Evolutionary conservation across 2,329 filamentous ascomycete genomes (phyloP).

Genomic region (Fusarium sublunatum): DNA sequence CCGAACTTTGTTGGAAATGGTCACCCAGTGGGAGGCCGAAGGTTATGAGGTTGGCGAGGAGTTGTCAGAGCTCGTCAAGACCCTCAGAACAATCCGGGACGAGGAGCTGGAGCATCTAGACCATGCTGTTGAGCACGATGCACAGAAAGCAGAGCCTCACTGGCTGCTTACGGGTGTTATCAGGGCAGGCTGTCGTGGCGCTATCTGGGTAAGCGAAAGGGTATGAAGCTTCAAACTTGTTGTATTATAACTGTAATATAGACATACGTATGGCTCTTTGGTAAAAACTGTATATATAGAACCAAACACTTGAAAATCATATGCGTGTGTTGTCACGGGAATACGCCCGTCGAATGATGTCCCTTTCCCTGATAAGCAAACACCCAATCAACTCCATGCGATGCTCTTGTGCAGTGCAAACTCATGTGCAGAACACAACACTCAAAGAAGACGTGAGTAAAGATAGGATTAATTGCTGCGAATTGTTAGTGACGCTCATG

Average conservation of each 20-base stretch:
- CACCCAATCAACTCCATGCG: conserved; percentile 41
- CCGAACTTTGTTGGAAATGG: conserved; percentile 82
- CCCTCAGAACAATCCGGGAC: conserved; percentile 86
- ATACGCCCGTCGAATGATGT: conserved; percentile 35
- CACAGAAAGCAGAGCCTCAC: conserved; percentile 89
- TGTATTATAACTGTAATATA: conserved; percentile 47
- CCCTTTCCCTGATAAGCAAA: conserved; percentile 21
- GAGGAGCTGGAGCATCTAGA: conserved; percentile 98
- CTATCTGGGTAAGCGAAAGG: conserved; percentile 90
- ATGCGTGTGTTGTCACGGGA: conserved; percentile 16
- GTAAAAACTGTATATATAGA: conserved; percentile 36
- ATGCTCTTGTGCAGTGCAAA: conserved; percentile 37
- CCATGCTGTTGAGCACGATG: conserved; percentile 92
- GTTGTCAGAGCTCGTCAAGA: conserved; percentile 75
- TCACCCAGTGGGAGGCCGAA: conserved; percentile 76
- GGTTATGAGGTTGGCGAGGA: conserved; percentile 87
- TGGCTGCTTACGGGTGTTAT: conserved; percentile 90
- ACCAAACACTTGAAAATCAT: conserved; percentile 24
- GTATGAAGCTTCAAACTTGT: conserved; percentile 58
- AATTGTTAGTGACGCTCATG: conserved; percentile 43
- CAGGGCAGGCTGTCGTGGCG: conserved; percentile 86
- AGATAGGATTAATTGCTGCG: conserved; percentile 49
- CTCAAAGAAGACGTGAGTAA: conserved; percentile 19
- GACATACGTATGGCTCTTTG: conserved; percentile 18
- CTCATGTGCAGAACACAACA: conserved; percentile 16